Base-by-base conservation (phyloP, 1,284 basidiomycete genomes). In the Irpex sp. region DNA sequence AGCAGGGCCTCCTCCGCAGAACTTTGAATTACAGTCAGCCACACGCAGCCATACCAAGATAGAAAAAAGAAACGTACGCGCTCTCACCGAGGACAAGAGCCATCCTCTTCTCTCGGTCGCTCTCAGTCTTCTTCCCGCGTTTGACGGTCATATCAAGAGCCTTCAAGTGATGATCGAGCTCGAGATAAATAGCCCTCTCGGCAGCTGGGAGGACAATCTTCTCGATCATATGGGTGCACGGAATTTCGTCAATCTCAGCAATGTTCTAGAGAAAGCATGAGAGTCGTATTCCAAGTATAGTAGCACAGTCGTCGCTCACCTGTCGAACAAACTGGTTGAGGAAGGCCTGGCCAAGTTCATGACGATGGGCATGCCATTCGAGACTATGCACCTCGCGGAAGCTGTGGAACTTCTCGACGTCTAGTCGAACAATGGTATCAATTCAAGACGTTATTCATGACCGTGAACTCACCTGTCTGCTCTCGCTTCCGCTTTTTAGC, bases 241-340 rank as follows among this genome's bases (percentile, higher is more conserved):
- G 91, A 64, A 98, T 96, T 74, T 98, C 96, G 66, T 95, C 95
- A 61, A 98, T 98, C 77, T 98, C 96, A 5, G 95, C 95, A 62
- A 97, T 89, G 73, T 98, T 98, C 88, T 97, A 69, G 11, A 66
- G 60, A 55, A 35, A 35, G 11, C 11, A 6, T 55, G 7, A 55
- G 53, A 2, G 11, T 13, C 11, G 7, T 4, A n/a, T 9, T 36
- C 5, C 13, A 1, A 6, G 31, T 33, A 6, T 33, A 33, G 31
- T 33, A 33, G 1, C 31, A 33, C 37, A 17, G 8, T 39, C 49
- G 43, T 35, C n/a, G 72, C 82, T 46, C 68, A 91, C 91, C 81
- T 93, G 94, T 67, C 94, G 86, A 63, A 95, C 92, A 70, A 93
- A 95, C 54, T 81, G 85, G 69, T 95, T 82, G 54, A 95, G 76